These are phyloP conservation scores for Cladosporium phlei DNA, from an alignment of 2,329 filamentous ascomycete genomes.

Conservation along the genomic window DNA sequence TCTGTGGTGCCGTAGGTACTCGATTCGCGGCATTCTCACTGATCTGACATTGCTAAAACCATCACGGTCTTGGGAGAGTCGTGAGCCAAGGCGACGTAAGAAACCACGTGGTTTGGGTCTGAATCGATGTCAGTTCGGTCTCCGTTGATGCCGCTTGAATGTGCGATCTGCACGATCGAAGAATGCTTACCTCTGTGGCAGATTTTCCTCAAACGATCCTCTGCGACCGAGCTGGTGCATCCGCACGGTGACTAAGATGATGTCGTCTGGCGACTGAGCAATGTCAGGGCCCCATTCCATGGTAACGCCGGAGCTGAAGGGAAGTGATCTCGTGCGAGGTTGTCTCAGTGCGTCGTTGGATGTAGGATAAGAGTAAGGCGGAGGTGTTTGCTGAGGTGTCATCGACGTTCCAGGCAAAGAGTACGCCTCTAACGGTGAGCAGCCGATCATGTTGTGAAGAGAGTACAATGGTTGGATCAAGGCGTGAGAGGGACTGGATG, in stretches of 20 bases:
- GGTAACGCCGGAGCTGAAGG: slow-evolving; percentile 4
- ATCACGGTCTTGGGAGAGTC: slow-evolving; percentile 14
- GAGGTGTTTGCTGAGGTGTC: neutral
- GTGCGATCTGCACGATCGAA: slow-evolving; percentile 16
- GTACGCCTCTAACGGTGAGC: slow-evolving; percentile 8
- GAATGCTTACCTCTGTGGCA: slow-evolving; percentile 13
- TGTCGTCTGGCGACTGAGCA: slow-evolving; percentile 17
- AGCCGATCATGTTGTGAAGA: slow-evolving; percentile 1
- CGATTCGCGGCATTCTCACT: slow-evolving; percentile 29
- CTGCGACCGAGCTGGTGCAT: slow-evolving; percentile 10
- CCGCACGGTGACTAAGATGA: slow-evolving; percentile 27
- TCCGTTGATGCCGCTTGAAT: slow-evolving; percentile 12
- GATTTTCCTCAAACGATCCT: slow-evolving; percentile 7
- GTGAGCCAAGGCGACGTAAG: slow-evolving; percentile 25
- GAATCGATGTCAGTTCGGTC: neutral
- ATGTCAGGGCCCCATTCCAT: neutral
- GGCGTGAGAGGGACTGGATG: no score
- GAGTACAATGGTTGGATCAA: no score
- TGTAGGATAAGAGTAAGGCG: neutral
- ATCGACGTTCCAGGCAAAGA: neutral
- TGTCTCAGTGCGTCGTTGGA: neutral
- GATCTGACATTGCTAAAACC: slow-evolving; percentile 24
- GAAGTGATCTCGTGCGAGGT: slow-evolving; percentile 1
- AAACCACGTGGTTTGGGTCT: slow-evolving; percentile 25
- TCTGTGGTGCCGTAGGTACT: slow-evolving; percentile 25